Evolutionary conservation across 2,329 filamentous ascomycete species (phyloP), one percentile per base, ranked within the genome.

Genomic region (Fusarium luffae): DNA sequence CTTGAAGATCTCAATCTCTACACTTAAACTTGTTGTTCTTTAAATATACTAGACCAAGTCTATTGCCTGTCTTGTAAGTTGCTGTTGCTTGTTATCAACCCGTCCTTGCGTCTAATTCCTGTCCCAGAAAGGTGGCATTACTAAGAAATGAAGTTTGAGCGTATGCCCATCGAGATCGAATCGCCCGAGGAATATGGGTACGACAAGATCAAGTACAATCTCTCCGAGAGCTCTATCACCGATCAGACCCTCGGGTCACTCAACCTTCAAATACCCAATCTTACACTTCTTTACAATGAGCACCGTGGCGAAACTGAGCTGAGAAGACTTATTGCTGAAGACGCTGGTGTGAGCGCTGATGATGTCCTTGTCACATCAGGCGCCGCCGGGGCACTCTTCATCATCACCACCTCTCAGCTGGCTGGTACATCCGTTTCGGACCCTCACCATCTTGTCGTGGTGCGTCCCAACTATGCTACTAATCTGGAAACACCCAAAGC

Each of bases 151-250:
- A 59, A 55, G 23, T 59, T n/a, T 11, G 30, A 55, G 23, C 56
- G 49, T 18, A 55, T 59, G 56, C 40, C 56, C 13, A 59, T 59
- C 7, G 41, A 59, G 41, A 46, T 55, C 1, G 56, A 59, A 16
- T 55, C 49, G 5, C 56, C 56, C 5, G 49, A 59, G 7, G 49
- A 59, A n/a, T 55, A 55, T 4, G 56, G 56, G 3, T 40, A 55
- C 3, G 23, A 40, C 3, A 59, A 54, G 7, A 46, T 59, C 21
- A 59, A 30, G 12, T 59, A 44, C 7, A 59, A 59, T 8, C 30
- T 59, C 28, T 59, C 49, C 3, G 49, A 59, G 10, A 59, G 49
- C 6, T 54, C 56, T 4, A 1, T 59, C 4, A 44, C 56, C 12
- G 56, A 59, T 1, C 56, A 46, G 16, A 30, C 40, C 4, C 23